These are phyloP conservation scores for Pontederia paniculata DNA, from an alignment of 176 grass and related monocot species.

Conservation along the genomic window DNA sequence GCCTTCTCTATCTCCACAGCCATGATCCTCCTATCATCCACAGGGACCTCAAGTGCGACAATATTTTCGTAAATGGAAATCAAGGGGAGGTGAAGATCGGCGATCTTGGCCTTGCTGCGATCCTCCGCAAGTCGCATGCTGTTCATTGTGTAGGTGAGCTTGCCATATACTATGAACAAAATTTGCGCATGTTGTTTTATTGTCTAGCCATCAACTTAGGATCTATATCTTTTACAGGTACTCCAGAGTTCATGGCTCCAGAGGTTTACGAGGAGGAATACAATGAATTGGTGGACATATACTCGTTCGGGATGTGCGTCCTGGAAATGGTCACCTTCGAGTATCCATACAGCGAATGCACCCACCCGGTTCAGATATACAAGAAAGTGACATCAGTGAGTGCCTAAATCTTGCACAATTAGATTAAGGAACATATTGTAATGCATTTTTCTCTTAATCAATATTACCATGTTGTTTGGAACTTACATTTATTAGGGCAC, in stretches of 20 bases:
- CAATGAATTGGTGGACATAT: slow-evolving; percentile 93
- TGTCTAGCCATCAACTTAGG: background rate
- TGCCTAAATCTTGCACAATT: background rate
- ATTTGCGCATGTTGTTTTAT: slow-evolving; percentile 18
- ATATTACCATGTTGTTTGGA: slow-evolving; percentile 25
- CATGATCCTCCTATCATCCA: slow-evolving; percentile 96
- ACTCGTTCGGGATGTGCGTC: slow-evolving; percentile 96
- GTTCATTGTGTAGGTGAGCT: slow-evolving; percentile 71
- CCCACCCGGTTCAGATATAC: slow-evolving; percentile 83
- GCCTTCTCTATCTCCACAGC: slow-evolving; percentile 73
- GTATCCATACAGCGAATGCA: slow-evolving; percentile 90
- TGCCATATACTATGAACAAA: slow-evolving; percentile 6
- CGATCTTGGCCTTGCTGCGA: slow-evolving; percentile 84
- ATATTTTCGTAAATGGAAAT: slow-evolving; percentile 95
- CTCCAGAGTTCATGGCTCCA: slow-evolving; percentile 97
- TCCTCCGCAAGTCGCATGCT: slow-evolving; percentile 82
- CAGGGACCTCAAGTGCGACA: slow-evolving; percentile 95
- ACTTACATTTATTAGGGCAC: slow-evolving; percentile 48
- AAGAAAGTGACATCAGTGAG: slow-evolving; percentile 96
- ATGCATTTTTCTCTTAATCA: background rate
- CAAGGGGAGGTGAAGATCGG: slow-evolving; percentile 91
- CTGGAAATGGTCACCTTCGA: slow-evolving; percentile 96
- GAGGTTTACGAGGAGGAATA: slow-evolving; percentile 98
- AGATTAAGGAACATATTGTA: background rate
- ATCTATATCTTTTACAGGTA: slow-evolving; percentile 28